A percentile compares a stretch with the other conserved stretches of the same genome.
These are phyloP conservation scores for Sclerotinia borealis DNA, from an alignment of 2,329 filamentous ascomycete genomes.

Conservation along the genomic window DNA sequence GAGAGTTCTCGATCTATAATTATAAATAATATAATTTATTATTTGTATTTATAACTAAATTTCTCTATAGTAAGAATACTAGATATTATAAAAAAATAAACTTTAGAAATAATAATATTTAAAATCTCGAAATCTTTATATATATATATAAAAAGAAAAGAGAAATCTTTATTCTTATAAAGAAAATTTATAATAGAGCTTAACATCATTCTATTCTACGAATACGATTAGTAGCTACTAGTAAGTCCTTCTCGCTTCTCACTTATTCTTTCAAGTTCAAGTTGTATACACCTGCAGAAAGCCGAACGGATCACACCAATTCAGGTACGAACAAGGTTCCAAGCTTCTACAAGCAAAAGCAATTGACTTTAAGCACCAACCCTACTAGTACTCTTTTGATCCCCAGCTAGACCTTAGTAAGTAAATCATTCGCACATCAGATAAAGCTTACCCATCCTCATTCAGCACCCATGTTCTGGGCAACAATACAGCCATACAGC, in stretches of 20 bases:
- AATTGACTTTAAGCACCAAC: not conserved
- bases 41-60: no score
- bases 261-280: no score
- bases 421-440: not conserved
- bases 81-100: no score
- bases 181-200: no score
- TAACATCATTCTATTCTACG: slow-evolving; percentile 4
- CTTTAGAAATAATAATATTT: no score
- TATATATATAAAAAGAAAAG: no score
- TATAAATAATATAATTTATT: not conserved
- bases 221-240: not conserved
- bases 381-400: not conserved
- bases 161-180: no score
- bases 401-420: not conserved
- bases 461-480: not conserved
- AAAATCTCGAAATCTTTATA: no score
- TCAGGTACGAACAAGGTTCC: slow-evolving; percentile 24
- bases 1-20: not conserved
- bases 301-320: slow-evolving; percentile 16
- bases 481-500: not conserved
- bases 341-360: slow-evolving; percentile 1
- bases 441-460: not conserved
- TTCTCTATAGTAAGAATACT: no score
- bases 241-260: slow-evolving; percentile 1
- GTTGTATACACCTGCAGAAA: slow-evolving; percentile 17